Conservation (phyloP, 176 grass and related monocot species). For the Puya raimondii region DNA sequence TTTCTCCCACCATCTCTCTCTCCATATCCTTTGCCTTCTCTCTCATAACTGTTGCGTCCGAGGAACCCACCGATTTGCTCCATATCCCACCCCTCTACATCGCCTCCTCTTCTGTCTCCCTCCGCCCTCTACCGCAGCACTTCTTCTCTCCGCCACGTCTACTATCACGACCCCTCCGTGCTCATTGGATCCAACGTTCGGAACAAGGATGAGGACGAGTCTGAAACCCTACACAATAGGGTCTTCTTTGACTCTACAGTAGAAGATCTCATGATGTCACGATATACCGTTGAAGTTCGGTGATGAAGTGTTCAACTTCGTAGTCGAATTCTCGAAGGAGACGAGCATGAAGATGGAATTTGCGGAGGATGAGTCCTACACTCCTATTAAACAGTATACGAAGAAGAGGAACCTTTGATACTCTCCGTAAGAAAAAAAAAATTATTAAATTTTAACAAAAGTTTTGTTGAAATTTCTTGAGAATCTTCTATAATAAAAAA, state of each 20-base stretch:
- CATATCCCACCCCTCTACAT: constrained; percentile 3
- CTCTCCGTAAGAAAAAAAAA: constrained; percentile 65
- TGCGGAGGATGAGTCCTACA: constrained; percentile 80
- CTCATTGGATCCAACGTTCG: constrained; percentile 35
- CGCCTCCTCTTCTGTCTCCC: constrained; percentile 20
- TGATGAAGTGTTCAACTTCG: constrained; percentile 80
- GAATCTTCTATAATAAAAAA: too few species aligned
- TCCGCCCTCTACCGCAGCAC: constrained; percentile 37
- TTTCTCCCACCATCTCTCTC: too few species aligned
- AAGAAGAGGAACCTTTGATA: constrained; percentile 98
- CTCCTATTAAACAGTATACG: constrained; percentile 94
- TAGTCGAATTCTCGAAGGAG: constrained; percentile 95
- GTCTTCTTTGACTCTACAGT: constrained; percentile 43
- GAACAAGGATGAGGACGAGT: constrained; percentile 49
- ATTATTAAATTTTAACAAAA: too few species aligned
- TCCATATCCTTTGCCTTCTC: too few species aligned
- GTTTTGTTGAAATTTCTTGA: too few species aligned
- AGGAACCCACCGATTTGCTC: too few species aligned
- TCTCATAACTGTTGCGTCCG: too few species aligned
- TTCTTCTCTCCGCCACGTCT: constrained; percentile 10
- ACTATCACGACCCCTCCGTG: neutral
- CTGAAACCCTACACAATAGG: constrained; percentile 80
- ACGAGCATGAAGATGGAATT: constrained; percentile 95
- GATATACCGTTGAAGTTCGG: constrained; percentile 77
- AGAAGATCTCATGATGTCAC: constrained; percentile 70